Evolutionary conservation across 257 asterid genomes (phyloP).

Genomic region (Asclepias syriaca): DNA sequence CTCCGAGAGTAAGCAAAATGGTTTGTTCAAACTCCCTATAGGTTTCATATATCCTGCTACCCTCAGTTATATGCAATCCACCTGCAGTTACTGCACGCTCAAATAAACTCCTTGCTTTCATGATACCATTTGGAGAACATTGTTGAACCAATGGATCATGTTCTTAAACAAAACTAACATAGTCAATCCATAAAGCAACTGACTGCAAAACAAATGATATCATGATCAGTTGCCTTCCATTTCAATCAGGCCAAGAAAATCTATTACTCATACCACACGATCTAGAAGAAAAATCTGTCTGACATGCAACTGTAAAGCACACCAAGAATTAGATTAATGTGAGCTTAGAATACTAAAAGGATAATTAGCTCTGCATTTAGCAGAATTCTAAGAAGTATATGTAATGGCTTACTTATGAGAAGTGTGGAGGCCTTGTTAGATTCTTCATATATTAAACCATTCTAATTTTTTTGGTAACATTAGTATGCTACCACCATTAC

Average conservation of each 20-base stretch:
- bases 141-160: conserved; percentile 53
- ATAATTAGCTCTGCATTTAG: background rate
- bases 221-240: conserved; percentile 17
- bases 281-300: background rate
- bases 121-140: conserved; percentile 56
- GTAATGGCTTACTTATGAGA: background rate
- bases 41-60: conserved; percentile 75
- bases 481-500: background rate
- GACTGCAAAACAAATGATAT: conserved; percentile 57
- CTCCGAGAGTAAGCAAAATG: conserved; percentile 47
- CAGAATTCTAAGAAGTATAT: background rate
- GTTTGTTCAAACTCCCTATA: conserved; percentile 86
- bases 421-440: background rate
- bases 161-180: conserved; percentile 74
- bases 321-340: background rate
- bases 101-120: conserved; percentile 70
- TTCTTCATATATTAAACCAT: background rate
- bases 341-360: background rate
- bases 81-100: conserved; percentile 90
- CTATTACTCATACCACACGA: background rate
- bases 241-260: background rate
- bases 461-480: background rate
- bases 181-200: conserved; percentile 86
- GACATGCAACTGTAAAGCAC: background rate
- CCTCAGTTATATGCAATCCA: conserved; percentile 84